Evolutionary conservation across 1,139 yeast species (phyloP), one percentile per base, ranked within the genome.

Genomic region (Candida buenavistaensis): DNA sequence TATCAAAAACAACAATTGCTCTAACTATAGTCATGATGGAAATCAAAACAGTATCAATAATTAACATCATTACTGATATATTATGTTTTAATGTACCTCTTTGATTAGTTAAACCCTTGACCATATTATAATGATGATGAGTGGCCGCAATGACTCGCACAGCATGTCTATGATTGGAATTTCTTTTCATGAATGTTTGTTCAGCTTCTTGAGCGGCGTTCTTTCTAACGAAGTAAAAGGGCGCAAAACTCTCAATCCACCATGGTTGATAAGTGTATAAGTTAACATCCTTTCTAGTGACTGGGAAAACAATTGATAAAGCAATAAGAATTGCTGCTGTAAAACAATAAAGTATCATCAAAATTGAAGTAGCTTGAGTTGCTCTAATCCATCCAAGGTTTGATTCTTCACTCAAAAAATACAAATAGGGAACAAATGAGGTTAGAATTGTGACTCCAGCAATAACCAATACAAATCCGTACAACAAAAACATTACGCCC

Each of bases 261-360:
- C 74, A 68, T 15, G 74, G 72, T 44, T 68, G 74, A 45, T 64
- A 68, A 8, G 72, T 66, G 49, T 65, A 66, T 38, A 65, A 57
- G 37, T 57, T 59, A 43, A 66, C 72, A 52, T 68, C 74, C 43
- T 67, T 67, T 32, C 71, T 62, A 23, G 74, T 72, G 31, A 17
- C 19, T 6, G 67, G 64, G 45, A 68, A 62, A 47, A 65, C 61
- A 42, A 63, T 67, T 3, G 72, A 62, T 48, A 67, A 57, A 3
- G 49, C 59, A 38, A 67, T 55, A 50, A 68, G 64, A 14, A 59
- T 38, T 28, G 61, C 51, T 20, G 71, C 53, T 1, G 72, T 65
- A 38, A 64, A 54, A 3, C 68, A 55, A 47, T 67, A 67, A 16
- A 59, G 46, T 23, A 64, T 41, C 36, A 64, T 57, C 36, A 63